Evolutionary conservation across 2,329 filamentous ascomycete genomes (phyloP).

Genomic region (Colletotrichum liaoningense): DNA sequence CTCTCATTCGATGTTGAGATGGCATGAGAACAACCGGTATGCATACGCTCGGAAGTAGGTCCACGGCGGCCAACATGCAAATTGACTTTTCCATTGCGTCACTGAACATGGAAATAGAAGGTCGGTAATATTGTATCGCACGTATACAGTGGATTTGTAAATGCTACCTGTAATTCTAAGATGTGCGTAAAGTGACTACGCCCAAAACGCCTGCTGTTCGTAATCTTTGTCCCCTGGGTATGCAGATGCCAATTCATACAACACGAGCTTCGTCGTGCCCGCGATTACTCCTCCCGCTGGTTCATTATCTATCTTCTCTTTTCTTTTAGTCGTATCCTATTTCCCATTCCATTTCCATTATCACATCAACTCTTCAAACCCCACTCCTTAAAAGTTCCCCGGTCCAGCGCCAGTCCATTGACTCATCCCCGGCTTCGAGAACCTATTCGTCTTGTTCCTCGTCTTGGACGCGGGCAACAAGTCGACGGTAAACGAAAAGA

Average conservation of each 20-base stretch:
- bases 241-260: slow-evolving; percentile 2
- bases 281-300: background rate
- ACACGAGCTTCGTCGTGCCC: background rate
- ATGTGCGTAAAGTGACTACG: background rate
- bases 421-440: slow-evolving; percentile 29
- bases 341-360: background rate
- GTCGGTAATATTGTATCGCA: no score
- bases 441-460: slow-evolving; percentile 48
- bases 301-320: background rate
- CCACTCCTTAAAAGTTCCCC: background rate
- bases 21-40: background rate
- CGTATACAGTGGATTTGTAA: background rate
- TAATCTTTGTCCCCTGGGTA: background rate
- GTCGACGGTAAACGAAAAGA: slow-evolving; percentile 89
- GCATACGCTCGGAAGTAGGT: background rate
- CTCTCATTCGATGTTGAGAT: background rate
- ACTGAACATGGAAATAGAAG: background rate
- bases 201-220: slow-evolving; percentile 25
- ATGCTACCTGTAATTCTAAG: background rate
- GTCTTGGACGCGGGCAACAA: slow-evolving; percentile 81
- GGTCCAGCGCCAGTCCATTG: background rate
- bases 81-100: background rate
- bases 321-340: background rate
- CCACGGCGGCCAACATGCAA: no score
- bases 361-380: background rate